Evolutionary conservation across 2,329 filamentous ascomycete species (phyloP), one percentile per base, ranked within the genome.

Genomic region (Fusarium nodosum): DNA sequence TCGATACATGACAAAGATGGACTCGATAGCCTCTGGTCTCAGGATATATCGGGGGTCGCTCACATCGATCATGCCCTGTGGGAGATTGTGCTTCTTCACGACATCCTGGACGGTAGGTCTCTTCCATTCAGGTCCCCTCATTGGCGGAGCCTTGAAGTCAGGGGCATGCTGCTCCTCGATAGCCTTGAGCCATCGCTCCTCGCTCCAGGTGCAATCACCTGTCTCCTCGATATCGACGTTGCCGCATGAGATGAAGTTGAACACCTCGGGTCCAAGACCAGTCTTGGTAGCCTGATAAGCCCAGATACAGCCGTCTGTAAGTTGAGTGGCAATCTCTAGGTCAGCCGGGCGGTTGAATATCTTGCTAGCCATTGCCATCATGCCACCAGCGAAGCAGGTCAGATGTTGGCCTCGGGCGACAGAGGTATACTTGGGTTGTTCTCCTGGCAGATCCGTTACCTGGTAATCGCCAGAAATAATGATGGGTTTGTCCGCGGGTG

Each of bases 11-110:
- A 93, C 87, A 79, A 93, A 94, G 16, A 94, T 89, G 20, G 90
- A 92, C 80, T 94, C 92, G 66, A 94, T 93, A 12, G 91, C 91
- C 79, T 94, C 91, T 22, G 92, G 92, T 60, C 90, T 86, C 45
- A 93, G 82, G 31, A 91, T 87, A 74, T 92, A 93, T 57, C 84
- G 84, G 41, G 82, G 79, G 60, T 90, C 86, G 42, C 80, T 77
- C 47, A 90, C 83, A 20, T 81, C 80, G 4, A 84, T 81, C 75
- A 91, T 87, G 22, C 89, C 90, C 8, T 79, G 80, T 10, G 85
- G 83, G 7, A 91, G 71, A 47, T 71, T 73, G 47, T 73, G 68
- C 47, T 71, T 72, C 41, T 71, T 61, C 36, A 72, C 50, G 26
- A 75, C 54, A 16, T 75, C 70, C 28, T 75, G 62, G 20, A 68